Percentiles rank a stretch among this genome's conserved stretches.
Evolutionary conservation across 257 asterid species (phyloP).

Genomic region (Solanum clarkiae): DNA sequence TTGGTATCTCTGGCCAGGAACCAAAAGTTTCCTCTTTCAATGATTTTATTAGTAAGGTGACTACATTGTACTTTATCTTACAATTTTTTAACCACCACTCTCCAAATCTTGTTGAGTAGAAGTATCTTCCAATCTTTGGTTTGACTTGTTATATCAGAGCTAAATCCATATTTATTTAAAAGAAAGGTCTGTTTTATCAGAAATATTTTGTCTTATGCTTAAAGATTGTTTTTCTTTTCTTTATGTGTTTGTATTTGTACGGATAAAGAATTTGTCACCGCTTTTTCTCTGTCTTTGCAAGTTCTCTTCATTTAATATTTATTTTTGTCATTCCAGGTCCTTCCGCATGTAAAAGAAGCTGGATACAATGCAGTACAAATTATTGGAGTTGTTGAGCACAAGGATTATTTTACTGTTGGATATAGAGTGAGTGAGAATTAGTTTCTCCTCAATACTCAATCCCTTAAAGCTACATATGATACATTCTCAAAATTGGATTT

Average conservation of each 20-base stretch:
- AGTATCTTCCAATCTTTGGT: background rate
- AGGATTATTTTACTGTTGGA: slow-evolving; percentile 84
- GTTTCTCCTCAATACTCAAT: background rate
- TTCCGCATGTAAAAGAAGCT: slow-evolving; percentile 81
- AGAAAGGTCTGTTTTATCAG: background rate
- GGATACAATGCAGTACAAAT: slow-evolving; percentile 91
- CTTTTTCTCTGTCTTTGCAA: background rate
- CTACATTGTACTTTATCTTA: background rate
- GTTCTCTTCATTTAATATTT: background rate
- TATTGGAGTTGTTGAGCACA: slow-evolving; percentile 91
- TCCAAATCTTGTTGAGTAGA: background rate
- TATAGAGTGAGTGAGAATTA: slow-evolving; percentile 58
- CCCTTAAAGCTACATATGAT: background rate
- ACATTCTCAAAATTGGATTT: background rate
- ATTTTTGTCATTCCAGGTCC: slow-evolving; percentile 42
- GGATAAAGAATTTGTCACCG: background rate
- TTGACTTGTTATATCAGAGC: background rate
- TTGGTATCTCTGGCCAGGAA: slow-evolving; percentile 82
- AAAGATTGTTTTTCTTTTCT: background rate
- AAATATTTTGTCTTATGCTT: background rate
- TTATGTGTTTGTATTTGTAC: background rate
- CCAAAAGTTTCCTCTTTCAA: slow-evolving; percentile 57
- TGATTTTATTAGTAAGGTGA: slow-evolving; percentile 61
- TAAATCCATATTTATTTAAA: background rate
- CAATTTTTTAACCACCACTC: background rate